Evolutionary conservation across 2,329 filamentous ascomycete genomes (phyloP).

Genomic region (Colletotrichum melonis): DNA sequence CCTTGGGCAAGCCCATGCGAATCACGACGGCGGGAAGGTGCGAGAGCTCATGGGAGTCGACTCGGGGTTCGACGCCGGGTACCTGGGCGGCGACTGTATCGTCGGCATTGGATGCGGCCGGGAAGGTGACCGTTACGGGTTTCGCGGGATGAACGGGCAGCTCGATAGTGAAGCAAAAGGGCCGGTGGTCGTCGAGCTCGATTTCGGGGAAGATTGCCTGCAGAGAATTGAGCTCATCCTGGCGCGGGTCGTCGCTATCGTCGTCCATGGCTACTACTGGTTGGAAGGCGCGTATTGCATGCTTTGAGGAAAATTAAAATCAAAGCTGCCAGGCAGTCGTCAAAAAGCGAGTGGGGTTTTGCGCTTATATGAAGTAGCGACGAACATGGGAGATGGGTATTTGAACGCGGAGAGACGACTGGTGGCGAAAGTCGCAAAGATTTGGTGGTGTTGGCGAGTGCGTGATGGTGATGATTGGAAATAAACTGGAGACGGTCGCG

Average conservation of each 20-base stretch:
- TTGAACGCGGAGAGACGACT: background rate
- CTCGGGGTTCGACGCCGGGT: slow-evolving; percentile 30
- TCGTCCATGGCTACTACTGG: slow-evolving; percentile 47
- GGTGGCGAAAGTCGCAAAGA: slow-evolving; percentile 23
- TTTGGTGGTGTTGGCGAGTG: background rate
- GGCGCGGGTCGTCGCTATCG: slow-evolving; percentile 61
- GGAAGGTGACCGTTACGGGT: slow-evolving; percentile 68
- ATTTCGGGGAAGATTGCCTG: slow-evolving; percentile 77
- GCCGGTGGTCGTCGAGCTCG: slow-evolving; percentile 53
- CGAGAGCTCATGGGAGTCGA: slow-evolving; percentile 62
- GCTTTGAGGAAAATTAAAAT: background rate
- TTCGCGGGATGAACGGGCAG: slow-evolving; percentile 66
- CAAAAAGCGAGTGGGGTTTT: background rate
- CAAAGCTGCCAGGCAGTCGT: background rate
- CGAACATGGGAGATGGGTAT: slow-evolving; percentile 10
- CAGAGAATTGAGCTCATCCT: slow-evolving; percentile 70
- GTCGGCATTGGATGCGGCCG: slow-evolving; percentile 50
- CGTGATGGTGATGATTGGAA: slow-evolving; percentile 8
- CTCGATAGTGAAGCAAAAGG: slow-evolving; percentile 65
- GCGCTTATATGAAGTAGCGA: slow-evolving; percentile 8
- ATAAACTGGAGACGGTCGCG: slow-evolving; percentile 21
- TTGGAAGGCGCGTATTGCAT: slow-evolving; percentile 22
- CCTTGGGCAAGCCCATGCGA: slow-evolving; percentile 64
- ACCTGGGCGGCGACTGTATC: slow-evolving; percentile 29
- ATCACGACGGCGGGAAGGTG: slow-evolving; percentile 70